Percentiles rank a stretch among this genome's conserved stretches.
These are phyloP conservation scores for Penicillium soppii DNA, from an alignment of 495 filamentous ascomycete genomes.

Conservation along the genomic window DNA sequence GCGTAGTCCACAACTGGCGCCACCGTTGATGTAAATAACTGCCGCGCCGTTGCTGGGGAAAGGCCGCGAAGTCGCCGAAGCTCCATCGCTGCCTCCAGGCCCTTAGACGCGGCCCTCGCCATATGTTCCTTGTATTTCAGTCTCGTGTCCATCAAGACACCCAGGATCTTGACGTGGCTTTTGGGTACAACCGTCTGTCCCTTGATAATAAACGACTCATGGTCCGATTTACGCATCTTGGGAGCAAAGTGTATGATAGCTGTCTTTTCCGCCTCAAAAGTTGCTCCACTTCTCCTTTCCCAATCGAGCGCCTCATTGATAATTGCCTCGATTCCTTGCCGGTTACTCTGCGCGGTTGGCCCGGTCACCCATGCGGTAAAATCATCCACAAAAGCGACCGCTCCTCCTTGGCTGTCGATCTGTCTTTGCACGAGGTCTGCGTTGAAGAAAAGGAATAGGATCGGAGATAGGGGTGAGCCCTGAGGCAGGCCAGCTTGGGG, in stretches of 20 bases:
- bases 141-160: too few relatives aligned
- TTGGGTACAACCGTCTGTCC: slow-evolving; percentile 13
- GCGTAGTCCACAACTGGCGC: slow-evolving; percentile 32
- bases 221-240: slow-evolving; percentile 5
- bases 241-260: slow-evolving; percentile 5
- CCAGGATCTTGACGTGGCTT: slow-evolving; percentile 14
- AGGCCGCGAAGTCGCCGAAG: slow-evolving; percentile 16
- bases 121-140: too few relatives aligned
- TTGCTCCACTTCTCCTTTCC: too few relatives aligned
- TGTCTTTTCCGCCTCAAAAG: neutral
- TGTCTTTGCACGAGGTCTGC: slow-evolving; percentile 27
- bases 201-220: slow-evolving; percentile 13
- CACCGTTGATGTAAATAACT: slow-evolving; percentile 15
- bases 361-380: too few relatives aligned
- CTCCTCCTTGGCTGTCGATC: too few relatives aligned
- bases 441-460: slow-evolving; percentile 34
- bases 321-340: too few relatives aligned
- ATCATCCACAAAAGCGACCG: too few relatives aligned
- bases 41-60: slow-evolving; percentile 21
- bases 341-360: too few relatives aligned
- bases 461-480: slow-evolving; percentile 33
- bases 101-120: too few relatives aligned
- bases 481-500: too few relatives aligned
- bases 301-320: too few relatives aligned
- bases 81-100: slow-evolving; percentile 14